phyloP scores from a whole-genome alignment of 2,329 filamentous ascomycete genomes.

The Monosporascus sp. region DNA sequence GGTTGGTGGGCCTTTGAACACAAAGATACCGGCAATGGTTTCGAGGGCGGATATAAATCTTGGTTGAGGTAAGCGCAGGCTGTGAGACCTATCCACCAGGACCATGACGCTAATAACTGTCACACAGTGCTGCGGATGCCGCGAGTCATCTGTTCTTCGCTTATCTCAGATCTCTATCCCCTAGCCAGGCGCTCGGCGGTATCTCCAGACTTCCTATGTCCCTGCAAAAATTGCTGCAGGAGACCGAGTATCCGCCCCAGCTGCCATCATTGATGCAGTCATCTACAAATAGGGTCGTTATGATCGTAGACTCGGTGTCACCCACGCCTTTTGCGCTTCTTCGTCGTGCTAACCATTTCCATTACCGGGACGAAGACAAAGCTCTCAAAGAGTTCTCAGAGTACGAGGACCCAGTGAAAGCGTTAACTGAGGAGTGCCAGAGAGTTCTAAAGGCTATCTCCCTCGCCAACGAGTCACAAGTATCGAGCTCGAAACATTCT shows the following conservation, averaged over 20 bases:
- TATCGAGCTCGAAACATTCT: constrained; percentile 64
- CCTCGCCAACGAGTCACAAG: constrained; percentile 77
- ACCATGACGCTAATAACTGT: constrained; percentile 22
- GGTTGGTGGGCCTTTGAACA: constrained; percentile 99
- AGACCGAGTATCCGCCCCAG: constrained; percentile 90
- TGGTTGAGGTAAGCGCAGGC: constrained; percentile 65
- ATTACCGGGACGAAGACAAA: constrained; percentile 83
- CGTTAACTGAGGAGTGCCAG: constrained; percentile 88
- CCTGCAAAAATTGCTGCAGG: constrained; percentile 81
- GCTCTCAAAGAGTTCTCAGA: constrained; percentile 82
- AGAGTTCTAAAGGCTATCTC: constrained; percentile 87
- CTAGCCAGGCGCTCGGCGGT: constrained; percentile 69
- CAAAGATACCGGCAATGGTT: constrained; percentile 78
- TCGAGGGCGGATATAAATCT: constrained; percentile 86
- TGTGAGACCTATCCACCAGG: constrained; percentile 2
- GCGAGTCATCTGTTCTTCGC: constrained; percentile 97
- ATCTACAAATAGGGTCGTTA: constrained; percentile 81
- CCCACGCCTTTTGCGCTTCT: constrained; percentile 89
- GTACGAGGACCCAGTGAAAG: constrained; percentile 82
- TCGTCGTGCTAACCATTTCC: constrained; percentile 87
- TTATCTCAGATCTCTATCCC: constrained; percentile 83
- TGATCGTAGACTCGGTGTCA: constrained; percentile 94
- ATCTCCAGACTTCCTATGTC: constrained; percentile 87
- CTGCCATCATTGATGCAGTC: constrained; percentile 71
- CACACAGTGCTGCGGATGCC: constrained; percentile 77